Evolutionary conservation across 257 asterid species (phyloP).

Genomic region (Nyctanthes arbortristis): DNA sequence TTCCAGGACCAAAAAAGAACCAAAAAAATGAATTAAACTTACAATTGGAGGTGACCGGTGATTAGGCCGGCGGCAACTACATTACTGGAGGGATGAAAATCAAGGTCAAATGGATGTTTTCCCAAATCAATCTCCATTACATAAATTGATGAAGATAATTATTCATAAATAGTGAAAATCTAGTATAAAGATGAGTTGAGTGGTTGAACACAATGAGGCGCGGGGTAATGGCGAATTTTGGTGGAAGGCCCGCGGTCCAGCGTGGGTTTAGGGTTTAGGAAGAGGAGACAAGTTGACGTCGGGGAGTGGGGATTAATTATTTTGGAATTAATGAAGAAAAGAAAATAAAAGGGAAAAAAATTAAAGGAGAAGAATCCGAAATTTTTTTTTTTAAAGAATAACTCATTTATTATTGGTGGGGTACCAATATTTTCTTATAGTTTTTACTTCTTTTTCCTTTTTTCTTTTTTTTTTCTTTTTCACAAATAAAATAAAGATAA

Average conservation of each 20-base stretch:
- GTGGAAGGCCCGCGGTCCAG: too few relatives aligned
- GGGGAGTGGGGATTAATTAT: too few relatives aligned
- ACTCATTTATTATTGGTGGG: too few relatives aligned
- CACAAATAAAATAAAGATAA: too few relatives aligned
- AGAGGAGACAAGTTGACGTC: too few relatives aligned
- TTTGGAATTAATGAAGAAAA: too few relatives aligned
- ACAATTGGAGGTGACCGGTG: constrained; percentile 71
- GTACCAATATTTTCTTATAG: too few relatives aligned
- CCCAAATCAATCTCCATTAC: constrained; percentile 72
- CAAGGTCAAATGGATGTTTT: constrained; percentile 71
- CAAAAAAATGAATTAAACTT: constrained; percentile 26
- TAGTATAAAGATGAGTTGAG: not conserved
- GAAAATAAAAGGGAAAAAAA: too few relatives aligned
- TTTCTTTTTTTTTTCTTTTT: too few relatives aligned
- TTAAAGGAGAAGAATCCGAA: too few relatives aligned
- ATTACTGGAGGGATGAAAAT: constrained; percentile 76
- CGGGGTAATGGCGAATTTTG: not conserved
- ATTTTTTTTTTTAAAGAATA: too few relatives aligned
- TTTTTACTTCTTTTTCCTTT: too few relatives aligned
- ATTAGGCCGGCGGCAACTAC: constrained; percentile 83
- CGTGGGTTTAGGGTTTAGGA: not conserved
- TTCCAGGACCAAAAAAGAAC: not conserved
- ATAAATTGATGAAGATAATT: not conserved
- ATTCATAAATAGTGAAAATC: not conserved
- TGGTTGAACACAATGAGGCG: not conserved